These are phyloP conservation scores for Schoenoplectus tabernaemontani DNA, from an alignment of 202 grass and related monocot species.

Conservation along the genomic window DNA sequence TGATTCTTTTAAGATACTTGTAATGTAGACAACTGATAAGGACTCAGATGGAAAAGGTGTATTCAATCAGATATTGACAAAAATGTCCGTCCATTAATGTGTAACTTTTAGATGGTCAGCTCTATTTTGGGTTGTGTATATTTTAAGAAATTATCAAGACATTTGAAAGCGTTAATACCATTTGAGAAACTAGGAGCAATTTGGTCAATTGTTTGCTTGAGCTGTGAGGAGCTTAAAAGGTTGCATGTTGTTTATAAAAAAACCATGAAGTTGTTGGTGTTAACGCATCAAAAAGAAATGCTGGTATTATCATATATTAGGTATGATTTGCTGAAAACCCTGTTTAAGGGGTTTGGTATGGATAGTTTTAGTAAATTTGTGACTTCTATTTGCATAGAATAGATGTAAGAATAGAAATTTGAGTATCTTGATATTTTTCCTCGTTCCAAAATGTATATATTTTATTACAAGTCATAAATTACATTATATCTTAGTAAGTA, in stretches of 20 bases:
- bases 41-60: neutral
- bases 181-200: neutral
- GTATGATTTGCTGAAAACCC: slow-evolving; percentile 2
- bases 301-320: neutral
- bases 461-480: neutral
- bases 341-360: neutral
- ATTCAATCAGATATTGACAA: neutral
- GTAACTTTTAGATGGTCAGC: neutral
- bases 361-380: neutral
- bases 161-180: neutral
- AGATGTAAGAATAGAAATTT: neutral
- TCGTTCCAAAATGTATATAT: neutral
- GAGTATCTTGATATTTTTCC: neutral
- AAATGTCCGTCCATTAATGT: neutral
- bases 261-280: neutral
- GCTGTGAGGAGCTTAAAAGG: neutral
- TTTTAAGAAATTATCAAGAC: neutral
- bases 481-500: slow-evolving; percentile 1
- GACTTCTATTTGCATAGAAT: neutral
- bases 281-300: neutral
- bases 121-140: neutral
- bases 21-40: neutral
- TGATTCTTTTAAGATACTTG: neutral
- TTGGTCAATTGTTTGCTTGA: neutral
- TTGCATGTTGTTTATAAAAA: neutral